Evolutionary conservation across 2,329 filamentous ascomycete species (phyloP).

Genomic region (Phialemonium atrogriseum): DNA sequence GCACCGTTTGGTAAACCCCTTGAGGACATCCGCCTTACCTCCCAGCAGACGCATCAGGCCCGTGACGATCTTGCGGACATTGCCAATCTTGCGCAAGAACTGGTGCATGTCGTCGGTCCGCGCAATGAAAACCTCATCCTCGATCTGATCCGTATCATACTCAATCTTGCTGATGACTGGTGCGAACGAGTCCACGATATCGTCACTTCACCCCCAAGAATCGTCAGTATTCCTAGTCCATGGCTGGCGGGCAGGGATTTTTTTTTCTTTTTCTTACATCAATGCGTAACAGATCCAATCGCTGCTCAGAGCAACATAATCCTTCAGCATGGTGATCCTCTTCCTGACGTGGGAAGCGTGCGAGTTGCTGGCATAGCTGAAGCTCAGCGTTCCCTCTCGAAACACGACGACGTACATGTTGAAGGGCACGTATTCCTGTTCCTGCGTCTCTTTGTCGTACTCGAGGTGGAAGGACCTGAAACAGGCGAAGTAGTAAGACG

Average conservation of each 20-base stretch:
- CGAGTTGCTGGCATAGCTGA: slow-evolving; percentile 81
- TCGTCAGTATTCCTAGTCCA: too few relatives aligned
- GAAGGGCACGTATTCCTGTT: slow-evolving; percentile 84
- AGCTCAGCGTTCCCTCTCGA: slow-evolving; percentile 87
- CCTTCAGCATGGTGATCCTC: slow-evolving; percentile 85
- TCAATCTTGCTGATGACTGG: slow-evolving; percentile 85
- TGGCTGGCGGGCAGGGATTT: too few relatives aligned
- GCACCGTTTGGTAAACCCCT: slow-evolving; percentile 95
- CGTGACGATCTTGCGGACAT: slow-evolving; percentile 90
- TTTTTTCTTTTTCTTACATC: slow-evolving; percentile 69
- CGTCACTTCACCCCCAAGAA: slow-evolving; percentile 54
- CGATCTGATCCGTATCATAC: slow-evolving; percentile 81
- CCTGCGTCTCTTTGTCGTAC: slow-evolving; percentile 64
- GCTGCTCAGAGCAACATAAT: slow-evolving; percentile 88
- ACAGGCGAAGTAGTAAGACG: slow-evolving; percentile 95
- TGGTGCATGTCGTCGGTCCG: slow-evolving; percentile 81
- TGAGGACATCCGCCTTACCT: slow-evolving; percentile 97
- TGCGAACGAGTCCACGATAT: slow-evolving; percentile 94
- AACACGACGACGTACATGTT: slow-evolving; percentile 97
- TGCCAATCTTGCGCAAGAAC: slow-evolving; percentile 82
- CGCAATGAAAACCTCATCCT: slow-evolving; percentile 90
- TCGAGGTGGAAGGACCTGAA: slow-evolving; percentile 82
- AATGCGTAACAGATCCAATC: slow-evolving; percentile 99
- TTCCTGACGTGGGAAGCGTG: slow-evolving; percentile 85
- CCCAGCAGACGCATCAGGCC: slow-evolving; percentile 85